Conservation (phyloP, 768 basidiomycete species). For the Peribolospora kevripleyi region DNA sequence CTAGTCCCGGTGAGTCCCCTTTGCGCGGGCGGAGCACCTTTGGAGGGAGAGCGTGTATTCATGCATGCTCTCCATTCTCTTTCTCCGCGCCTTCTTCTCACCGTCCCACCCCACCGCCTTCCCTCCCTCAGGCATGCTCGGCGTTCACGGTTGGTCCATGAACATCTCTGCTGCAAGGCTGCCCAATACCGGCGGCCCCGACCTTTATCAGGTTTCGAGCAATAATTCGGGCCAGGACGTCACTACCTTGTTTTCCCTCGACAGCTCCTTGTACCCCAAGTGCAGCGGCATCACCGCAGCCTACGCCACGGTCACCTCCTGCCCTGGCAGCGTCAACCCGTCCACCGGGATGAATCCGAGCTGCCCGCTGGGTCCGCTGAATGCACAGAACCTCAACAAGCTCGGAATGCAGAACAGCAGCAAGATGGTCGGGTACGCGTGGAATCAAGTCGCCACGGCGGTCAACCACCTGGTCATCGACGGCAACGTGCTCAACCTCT, state of each 20-base stretch:
- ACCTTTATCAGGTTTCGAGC: slow-evolving; percentile 34
- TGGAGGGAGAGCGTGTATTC: no score
- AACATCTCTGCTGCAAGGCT: slow-evolving; percentile 38
- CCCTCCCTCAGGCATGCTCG: slow-evolving; percentile 33
- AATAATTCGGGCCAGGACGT: slow-evolving; percentile 57
- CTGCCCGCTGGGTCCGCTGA: slow-evolving; percentile 45
- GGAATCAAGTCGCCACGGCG: slow-evolving; percentile 58
- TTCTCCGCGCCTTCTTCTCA: not conserved
- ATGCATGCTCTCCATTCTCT: not conserved
- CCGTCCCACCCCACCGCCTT: no score
- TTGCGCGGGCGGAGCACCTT: no score
- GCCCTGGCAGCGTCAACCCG: slow-evolving; percentile 19
- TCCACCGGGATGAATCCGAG: slow-evolving; percentile 23
- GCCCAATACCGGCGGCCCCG: slow-evolving; percentile 25
- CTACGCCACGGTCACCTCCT: slow-evolving; percentile 52
- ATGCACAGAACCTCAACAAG: slow-evolving; percentile 29
- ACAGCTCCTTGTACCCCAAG: slow-evolving; percentile 34
- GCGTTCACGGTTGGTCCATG: slow-evolving; percentile 50
- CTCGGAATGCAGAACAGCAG: slow-evolving; percentile 43
- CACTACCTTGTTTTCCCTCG: slow-evolving; percentile 57
- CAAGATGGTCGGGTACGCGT: slow-evolving; percentile 60
- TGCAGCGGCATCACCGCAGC: slow-evolving; percentile 38
- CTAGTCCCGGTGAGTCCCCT: slow-evolving; percentile 15
- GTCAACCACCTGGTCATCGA: slow-evolving; percentile 65
- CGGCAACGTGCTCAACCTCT: slow-evolving; percentile 79